These are phyloP conservation scores for Polysphondylium violaceum DNA, from an alignment of 78 protist species.

Conservation along the genomic window DNA sequence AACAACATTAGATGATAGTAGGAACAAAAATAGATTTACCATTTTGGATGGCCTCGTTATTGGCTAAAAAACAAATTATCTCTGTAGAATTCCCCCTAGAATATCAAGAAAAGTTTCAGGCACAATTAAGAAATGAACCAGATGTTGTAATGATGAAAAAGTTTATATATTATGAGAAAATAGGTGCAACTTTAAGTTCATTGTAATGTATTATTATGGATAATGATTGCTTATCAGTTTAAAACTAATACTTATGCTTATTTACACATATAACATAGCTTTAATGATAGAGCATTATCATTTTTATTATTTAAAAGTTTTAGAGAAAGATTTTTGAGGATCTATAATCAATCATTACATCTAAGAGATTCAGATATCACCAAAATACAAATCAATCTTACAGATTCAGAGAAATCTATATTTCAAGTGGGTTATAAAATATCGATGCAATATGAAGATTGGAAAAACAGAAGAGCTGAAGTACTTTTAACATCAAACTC, in stretches of 20 bases:
- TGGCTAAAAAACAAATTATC: conserved; percentile 11
- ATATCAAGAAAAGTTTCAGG: conserved; percentile 38
- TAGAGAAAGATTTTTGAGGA: conserved; percentile 42
- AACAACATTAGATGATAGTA: conserved; percentile 13
- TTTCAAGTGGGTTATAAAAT: conserved; percentile 37
- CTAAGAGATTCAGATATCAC: conserved; percentile 53
- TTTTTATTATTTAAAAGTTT: conserved; percentile 26
- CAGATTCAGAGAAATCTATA: conserved; percentile 22
- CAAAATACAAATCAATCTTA: neutral
- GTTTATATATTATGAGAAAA: conserved; percentile 36
- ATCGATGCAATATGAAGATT: conserved; percentile 56
- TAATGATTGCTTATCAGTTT: neutral
- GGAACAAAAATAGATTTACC: conserved; percentile 36
- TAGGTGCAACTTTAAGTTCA: conserved; percentile 4
- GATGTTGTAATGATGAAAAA: conserved; percentile 33
- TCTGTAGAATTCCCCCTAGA: neutral
- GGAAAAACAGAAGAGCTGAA: conserved; percentile 61
- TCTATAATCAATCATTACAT: conserved; percentile 34
- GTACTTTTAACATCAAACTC: neutral
- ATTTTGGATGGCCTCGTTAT: conserved; percentile 33
- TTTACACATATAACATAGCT: neutral
- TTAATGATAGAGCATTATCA: conserved; percentile 3
- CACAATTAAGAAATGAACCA: conserved; percentile 31
- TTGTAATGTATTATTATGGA: conserved; percentile 15
- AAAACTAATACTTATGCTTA: neutral